Evolutionary conservation across 1,284 basidiomycete genomes (phyloP), one percentile per base, ranked within the genome.

Genomic region (Irpex sp.): DNA sequence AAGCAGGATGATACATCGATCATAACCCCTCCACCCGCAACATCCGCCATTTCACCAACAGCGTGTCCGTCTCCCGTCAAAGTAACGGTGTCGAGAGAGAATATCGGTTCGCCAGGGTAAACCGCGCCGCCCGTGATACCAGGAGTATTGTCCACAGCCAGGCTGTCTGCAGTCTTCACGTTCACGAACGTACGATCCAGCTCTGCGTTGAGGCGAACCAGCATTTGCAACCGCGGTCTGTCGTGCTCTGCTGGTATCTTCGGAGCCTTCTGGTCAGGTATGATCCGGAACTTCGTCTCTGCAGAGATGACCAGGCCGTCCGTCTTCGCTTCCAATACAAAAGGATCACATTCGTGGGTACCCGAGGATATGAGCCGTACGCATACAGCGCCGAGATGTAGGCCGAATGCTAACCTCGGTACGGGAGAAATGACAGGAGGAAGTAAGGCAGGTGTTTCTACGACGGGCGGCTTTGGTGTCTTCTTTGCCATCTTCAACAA

Each of bases 51-150:
- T 56, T 77, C 75, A 9, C 85, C 86, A 7, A 81, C 67, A 10
- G 78, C 78, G 59, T 74, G 75, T 2, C 79, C 79, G 10, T 67
- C 67, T 3, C 79, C 81, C 33, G 65, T 68, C 21, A 82, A 64
- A 63, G 87, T 82, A 19, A 90, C 60, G 0, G 77, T 74, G 58
- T 88, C 88, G 54, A 88, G 66, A 0, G 83, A 85, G 6, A 88
- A 64, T 2, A 90, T 64, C 0, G 82, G 75, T 54, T 74, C 72
- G 18, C 65, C 69, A 2, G 70, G 66, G 19, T 69, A 68, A 16
- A 61, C 51, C 5, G 67, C 61, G 1, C 59, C 59, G 45, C 64
- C 67, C 56, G 64, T 59, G 18, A 61, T 61, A 28, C 62, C 61
- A 5, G 47, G 12, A 2, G 60, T 61, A 2, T 57, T 56, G 33